Evolutionary conservation across 768 basidiomycete species (phyloP).

Genomic region (Agrocybe praecox): DNA sequence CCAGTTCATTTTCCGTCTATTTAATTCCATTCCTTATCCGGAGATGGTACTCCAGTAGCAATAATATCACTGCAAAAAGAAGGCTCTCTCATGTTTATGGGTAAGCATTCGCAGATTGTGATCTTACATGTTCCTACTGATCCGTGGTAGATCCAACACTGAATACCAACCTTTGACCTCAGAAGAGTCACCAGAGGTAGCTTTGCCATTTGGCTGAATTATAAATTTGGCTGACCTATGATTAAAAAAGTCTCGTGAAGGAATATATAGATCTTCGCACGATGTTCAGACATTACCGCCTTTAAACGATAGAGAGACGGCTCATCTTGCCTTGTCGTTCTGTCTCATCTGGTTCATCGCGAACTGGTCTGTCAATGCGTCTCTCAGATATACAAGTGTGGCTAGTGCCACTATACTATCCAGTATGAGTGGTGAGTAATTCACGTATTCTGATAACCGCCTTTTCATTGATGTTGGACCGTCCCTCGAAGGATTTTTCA

Average conservation of each 20-base stretch:
- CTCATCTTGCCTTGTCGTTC: slow-evolving; percentile 75
- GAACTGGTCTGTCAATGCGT: slow-evolving; percentile 88
- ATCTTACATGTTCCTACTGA: background rate
- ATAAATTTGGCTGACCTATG: background rate
- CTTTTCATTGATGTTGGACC: background rate
- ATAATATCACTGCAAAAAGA: background rate
- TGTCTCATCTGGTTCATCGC: slow-evolving; percentile 93
- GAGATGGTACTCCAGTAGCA: slow-evolving; percentile 18
- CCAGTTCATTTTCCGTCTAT: slow-evolving; percentile 71
- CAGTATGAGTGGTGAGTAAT: slow-evolving; percentile 78
- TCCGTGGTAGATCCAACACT: slow-evolving; percentile 11
- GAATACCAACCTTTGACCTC: slow-evolving; percentile 27
- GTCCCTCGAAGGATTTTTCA: slow-evolving; percentile 79
- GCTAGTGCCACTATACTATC: slow-evolving; percentile 90
- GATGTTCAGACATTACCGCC: slow-evolving; percentile 15
- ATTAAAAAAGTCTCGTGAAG: background rate
- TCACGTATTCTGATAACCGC: background rate
- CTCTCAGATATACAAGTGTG: slow-evolving; percentile 89
- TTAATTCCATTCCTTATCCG: slow-evolving; percentile 31
- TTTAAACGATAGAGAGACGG: slow-evolving; percentile 61
- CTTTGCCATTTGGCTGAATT: background rate
- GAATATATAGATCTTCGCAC: background rate
- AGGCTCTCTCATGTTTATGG: background rate
- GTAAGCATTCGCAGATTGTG: slow-evolving; percentile 1
- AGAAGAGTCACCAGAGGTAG: slow-evolving; percentile 15